These are phyloP conservation scores for Hypomontagnella submonticulosa DNA, from an alignment of 495 filamentous ascomycete species.

Conservation along the genomic window DNA sequence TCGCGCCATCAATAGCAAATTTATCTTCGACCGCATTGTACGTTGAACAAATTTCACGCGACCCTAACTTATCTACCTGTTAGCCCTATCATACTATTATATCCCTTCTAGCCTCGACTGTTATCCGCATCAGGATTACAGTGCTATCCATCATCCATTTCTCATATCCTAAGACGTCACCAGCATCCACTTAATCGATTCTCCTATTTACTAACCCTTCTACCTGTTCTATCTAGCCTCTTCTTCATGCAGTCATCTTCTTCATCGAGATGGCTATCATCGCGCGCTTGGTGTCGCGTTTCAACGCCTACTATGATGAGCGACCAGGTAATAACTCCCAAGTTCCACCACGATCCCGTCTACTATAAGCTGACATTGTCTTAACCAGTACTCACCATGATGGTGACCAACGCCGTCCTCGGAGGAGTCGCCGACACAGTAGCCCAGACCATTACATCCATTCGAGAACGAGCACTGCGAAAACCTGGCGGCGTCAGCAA, in stretches of 20 bases:
- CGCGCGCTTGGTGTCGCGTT: slow-evolving; percentile 82
- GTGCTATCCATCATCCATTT: slow-evolving; percentile 20
- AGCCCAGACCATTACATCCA: slow-evolving; percentile 89
- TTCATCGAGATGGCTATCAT: slow-evolving; percentile 88
- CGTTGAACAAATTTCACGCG: slow-evolving; percentile 48
- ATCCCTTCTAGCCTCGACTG: slow-evolving; percentile 14
- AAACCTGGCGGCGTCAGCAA: slow-evolving; percentile 64
- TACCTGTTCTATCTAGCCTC: slow-evolving; percentile 68
- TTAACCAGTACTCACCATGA: slow-evolving; percentile 85
- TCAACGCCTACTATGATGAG: slow-evolving; percentile 90
- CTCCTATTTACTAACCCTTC: slow-evolving; percentile 39
- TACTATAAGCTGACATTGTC: slow-evolving; percentile 14
- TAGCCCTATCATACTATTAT: slow-evolving; percentile 32
- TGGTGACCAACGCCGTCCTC: slow-evolving; percentile 96
- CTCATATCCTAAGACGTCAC: slow-evolving; percentile 26
- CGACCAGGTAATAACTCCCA: slow-evolving; percentile 72
- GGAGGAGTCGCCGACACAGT: slow-evolving; percentile 95
- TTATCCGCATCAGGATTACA: slow-evolving; percentile 16
- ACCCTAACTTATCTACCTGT: slow-evolving; percentile 6
- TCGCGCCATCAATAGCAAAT: slow-evolving; percentile 77
- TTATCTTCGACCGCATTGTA: slow-evolving; percentile 84
- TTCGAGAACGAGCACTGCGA: slow-evolving; percentile 73
- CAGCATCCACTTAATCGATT: slow-evolving; percentile 2
- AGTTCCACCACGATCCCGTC: slow-evolving; percentile 11
- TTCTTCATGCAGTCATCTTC: slow-evolving; percentile 86